phyloP scores from a whole-genome alignment of 2,329 filamentous ascomycete genomes.

The Thielaviopsis punctulata region DNA sequence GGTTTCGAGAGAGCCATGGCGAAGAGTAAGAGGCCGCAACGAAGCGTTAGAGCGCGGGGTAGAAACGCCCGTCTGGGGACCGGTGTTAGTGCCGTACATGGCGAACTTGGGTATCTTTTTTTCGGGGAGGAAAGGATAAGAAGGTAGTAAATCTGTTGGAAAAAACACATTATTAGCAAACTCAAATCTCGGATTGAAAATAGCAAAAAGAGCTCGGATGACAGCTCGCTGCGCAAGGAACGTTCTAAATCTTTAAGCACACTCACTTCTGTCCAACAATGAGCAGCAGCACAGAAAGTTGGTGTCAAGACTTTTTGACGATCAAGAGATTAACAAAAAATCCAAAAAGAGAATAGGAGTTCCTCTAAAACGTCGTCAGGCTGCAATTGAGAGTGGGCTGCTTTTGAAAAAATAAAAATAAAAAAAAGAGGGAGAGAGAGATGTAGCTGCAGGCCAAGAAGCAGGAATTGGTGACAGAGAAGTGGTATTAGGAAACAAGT shows the following conservation, averaged over 20 bases:
- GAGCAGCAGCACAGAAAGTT: not conserved
- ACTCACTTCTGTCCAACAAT: not conserved
- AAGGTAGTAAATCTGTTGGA: not conserved
- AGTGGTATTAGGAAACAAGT: slow-evolving; percentile 9
- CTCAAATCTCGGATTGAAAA: not conserved
- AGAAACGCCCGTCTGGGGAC: slow-evolving; percentile 87
- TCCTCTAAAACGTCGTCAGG: not conserved
- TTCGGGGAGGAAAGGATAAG: not conserved
- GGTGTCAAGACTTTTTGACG: not conserved
- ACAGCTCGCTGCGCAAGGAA: not conserved
- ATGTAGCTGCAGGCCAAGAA: not conserved
- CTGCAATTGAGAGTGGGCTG: not conserved
- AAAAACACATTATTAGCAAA: not conserved
- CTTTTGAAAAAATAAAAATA: not conserved
- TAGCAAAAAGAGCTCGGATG: not conserved
- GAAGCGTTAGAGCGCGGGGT: slow-evolving; percentile 90
- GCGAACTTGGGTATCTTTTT: slow-evolving; percentile 20
- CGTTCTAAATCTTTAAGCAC: too few relatives aligned
- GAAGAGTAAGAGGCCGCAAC: slow-evolving; percentile 75
- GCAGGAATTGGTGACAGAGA: not conserved
- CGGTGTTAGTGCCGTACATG: slow-evolving; percentile 76
- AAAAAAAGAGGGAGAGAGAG: not conserved
- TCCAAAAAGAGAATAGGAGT: not conserved
- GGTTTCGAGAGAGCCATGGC: slow-evolving; percentile 89
- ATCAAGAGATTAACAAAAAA: not conserved